A percentile compares a stretch with the other conserved stretches of the same genome.
Conservation (phyloP, 306 rosid species). For the Mucuna pruriens region DNA sequence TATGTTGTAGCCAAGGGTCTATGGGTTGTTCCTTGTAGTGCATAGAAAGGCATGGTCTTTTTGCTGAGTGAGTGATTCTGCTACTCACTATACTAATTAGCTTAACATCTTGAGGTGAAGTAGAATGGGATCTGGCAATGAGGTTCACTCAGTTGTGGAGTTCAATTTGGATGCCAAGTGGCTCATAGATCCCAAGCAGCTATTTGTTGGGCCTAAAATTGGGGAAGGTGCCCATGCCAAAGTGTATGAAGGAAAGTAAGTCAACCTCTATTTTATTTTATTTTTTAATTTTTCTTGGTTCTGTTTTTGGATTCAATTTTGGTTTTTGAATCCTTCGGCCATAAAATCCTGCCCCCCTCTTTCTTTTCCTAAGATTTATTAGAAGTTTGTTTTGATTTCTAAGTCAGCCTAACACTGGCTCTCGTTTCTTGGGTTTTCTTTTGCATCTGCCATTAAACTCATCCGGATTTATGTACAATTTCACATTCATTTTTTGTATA, state of each 20-base stretch:
- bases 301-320: slow-evolving; percentile 22
- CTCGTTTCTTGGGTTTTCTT: neutral
- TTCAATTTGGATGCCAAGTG: slow-evolving; percentile 66
- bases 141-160: slow-evolving; percentile 64
- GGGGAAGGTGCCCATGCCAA: slow-evolving; percentile 85
- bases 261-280: slow-evolving; percentile 38
- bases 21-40: slow-evolving; percentile 15
- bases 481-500: neutral
- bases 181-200: slow-evolving; percentile 75
- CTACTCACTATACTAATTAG: neutral
- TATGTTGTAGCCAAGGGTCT: slow-evolving; percentile 6
- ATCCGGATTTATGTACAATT: slow-evolving; percentile 13
- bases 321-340: neutral
- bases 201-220: slow-evolving; percentile 81
- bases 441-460: neutral
- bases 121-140: slow-evolving; percentile 81
- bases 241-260: slow-evolving; percentile 87
- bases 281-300: neutral
- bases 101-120: slow-evolving; percentile 13
- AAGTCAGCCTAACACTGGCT: neutral
- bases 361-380: neutral
- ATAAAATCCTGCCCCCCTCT: neutral
- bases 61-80: slow-evolving; percentile 29
- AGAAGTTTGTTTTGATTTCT: neutral
- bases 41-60: slow-evolving; percentile 37